Conservation (phyloP, 495 filamentous ascomycete genomes). For the Massariosphaeria phaeospora region DNA sequence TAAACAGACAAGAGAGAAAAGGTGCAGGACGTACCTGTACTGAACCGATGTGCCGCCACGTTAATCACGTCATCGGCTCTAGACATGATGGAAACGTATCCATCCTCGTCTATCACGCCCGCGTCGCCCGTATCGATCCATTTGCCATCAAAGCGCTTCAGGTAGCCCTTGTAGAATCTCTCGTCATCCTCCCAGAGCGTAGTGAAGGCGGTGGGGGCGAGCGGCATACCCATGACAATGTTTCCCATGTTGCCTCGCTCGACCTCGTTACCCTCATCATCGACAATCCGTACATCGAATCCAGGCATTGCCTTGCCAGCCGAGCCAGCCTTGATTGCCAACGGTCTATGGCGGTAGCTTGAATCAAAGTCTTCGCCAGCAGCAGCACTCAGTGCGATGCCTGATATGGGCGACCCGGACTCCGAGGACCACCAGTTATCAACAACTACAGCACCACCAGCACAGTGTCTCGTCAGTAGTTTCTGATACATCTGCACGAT, state of each 20-base stretch:
- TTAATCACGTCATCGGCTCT: slow-evolving; percentile 91
- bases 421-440: slow-evolving; percentile 98
- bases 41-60: slow-evolving; percentile 87
- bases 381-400: slow-evolving; percentile 61
- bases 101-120: slow-evolving; percentile 74
- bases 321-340: slow-evolving; percentile 70
- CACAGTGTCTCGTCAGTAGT: slow-evolving; percentile 60
- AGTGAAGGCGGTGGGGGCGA: slow-evolving; percentile 80
- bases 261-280: slow-evolving; percentile 70
- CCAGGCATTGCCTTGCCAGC: slow-evolving; percentile 88
- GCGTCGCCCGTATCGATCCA: slow-evolving; percentile 92
- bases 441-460: slow-evolving; percentile 61
- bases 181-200: slow-evolving; percentile 80
- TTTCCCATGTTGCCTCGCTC: slow-evolving; percentile 74
- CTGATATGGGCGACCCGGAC: slow-evolving; percentile 83
- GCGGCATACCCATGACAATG: slow-evolving; percentile 74
- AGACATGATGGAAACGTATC: slow-evolving; percentile 82
- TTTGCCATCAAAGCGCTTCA: slow-evolving; percentile 69
- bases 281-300: slow-evolving; percentile 77
- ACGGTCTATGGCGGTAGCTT: slow-evolving; percentile 34
- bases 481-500: slow-evolving; percentile 76
- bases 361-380: slow-evolving; percentile 44
- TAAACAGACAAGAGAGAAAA: no score
- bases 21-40: slow-evolving; percentile 72
- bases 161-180: slow-evolving; percentile 73